Base-by-base conservation (phyloP, 2,329 filamentous ascomycete genomes). In the Pyricularia sp. region DNA sequence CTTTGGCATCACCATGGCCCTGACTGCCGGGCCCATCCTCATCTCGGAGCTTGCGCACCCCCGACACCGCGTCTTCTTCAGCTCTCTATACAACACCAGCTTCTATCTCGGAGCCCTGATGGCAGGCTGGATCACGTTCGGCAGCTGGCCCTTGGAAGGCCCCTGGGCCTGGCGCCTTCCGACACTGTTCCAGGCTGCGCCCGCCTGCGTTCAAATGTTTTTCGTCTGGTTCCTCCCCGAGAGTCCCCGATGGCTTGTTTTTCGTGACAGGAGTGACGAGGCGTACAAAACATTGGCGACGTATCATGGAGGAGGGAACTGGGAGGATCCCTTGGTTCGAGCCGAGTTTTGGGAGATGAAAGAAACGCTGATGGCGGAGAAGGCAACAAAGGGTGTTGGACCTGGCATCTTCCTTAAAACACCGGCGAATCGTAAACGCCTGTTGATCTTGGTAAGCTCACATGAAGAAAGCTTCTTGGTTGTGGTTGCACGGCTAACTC, bases 101-200 rank as follows among this genome's bases (percentile, higher is more conserved):
- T 81, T 78, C 77, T 77, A 78, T 67, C 69, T 78, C 30, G 79
- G 80, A 25, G 75, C 77, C 12, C 79, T 81, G 67, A 72, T 80
- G 42, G 78, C 79, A n/a, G 78, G 77, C 76, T 84, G 82, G 82
- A 63, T 70, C 26, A 70, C 70, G 70, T 82, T 80, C 72, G 84
- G 83, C 3, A 78, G 83, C 65, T 83, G 81, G 5, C 86, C 83
- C 72, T 81, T 84, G 68, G 79, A 78, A 33, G 83, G 83, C 25
- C 78, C 76, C 67, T 83, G 81, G 82, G 78, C 81, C n/a, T 85
- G 83, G 82, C 78, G 83, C 64, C 75, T 84, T 3, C 83, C 83
- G 0, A 84, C 81, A 36, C 74, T 83, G 3, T 64, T 26, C 75
- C 33, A 36, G 12, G 33, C 33, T 14, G 33, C 33, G 11, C 33